Base-by-base conservation (phyloP, 2,329 filamentous ascomycete species). In the Alternaria burnsii region DNA sequence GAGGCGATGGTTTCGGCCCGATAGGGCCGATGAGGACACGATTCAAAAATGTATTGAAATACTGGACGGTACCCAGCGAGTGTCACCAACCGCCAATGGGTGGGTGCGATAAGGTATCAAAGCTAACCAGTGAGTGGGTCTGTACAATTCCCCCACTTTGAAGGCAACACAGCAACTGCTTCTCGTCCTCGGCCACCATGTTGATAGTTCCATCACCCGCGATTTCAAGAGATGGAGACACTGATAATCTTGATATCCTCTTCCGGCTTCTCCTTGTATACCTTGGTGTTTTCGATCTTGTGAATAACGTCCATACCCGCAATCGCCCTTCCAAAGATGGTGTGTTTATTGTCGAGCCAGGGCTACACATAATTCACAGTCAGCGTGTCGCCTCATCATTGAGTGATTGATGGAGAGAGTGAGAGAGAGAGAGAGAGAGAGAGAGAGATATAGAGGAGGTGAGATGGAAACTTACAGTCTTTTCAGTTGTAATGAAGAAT, bases 401-500 rank as follows among this genome's bases (percentile, higher is more conserved):
- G 14, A 4, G 32, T 36, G 44, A 55, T 28, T 38, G 50, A 50
- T 24, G 20, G n/a, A 20, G 26, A 43, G 50, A 24, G 55, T n/a
- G n/a, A 32, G 22, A 24, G 22, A 24, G 5, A 24, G 22, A 24
- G 24, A 24, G 24, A 24, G 24, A 24, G 24, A 24, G 24, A 24
- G 6, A 24, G 24, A 24, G 24, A 24, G 24, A 24, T 7, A 24
- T 5, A 24, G 6, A n/a, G 43, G 26, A 26, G 34, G n/a, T 42
- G 22, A 26, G 26, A 36, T 5, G 46, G 10, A 5, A 20, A 85
- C 88, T 82, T 82, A 91, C 89, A 68, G 95, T 93, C 82, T 97
- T 97, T 80, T 97, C 96, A 0, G 94, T 97, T 0, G 95, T 99
- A 68, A 99, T 97, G 73, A 99, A 99, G 78, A 99, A 99, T 78